These are phyloP conservation scores for Isoetes taiwanensis DNA, from an alignment of 75 land plant species.

Conservation along the genomic window DNA sequence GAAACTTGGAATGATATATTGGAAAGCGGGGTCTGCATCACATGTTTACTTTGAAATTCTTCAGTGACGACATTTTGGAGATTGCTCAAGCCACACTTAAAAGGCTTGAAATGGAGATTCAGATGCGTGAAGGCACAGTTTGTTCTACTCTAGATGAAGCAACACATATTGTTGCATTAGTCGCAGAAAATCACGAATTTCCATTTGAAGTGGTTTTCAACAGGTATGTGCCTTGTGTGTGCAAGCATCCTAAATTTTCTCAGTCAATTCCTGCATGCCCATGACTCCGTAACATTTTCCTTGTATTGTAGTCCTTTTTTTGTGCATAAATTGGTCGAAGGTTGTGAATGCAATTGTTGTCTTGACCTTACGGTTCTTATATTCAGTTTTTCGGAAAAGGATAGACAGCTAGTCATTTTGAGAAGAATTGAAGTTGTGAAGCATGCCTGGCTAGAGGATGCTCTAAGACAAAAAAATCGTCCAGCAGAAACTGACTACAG, in stretches of 20 bases:
- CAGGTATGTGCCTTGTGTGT: slow-evolving; percentile 22
- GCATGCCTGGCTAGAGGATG: slow-evolving; percentile 72
- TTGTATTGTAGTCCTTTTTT: neutral
- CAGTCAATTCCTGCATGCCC: neutral
- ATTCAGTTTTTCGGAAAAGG: slow-evolving; percentile 35
- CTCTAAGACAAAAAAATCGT: slow-evolving; percentile 13
- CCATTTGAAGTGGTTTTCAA: slow-evolving; percentile 26
- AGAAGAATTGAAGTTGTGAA: slow-evolving; percentile 39
- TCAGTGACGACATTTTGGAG: slow-evolving; percentile 27
- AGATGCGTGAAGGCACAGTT: slow-evolving; percentile 55
- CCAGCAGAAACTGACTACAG: slow-evolving; percentile 10
- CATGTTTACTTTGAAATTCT: neutral
- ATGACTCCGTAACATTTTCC: neutral
- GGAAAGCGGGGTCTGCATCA: neutral
- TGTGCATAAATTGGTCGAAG: too few species aligned
- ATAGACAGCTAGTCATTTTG: slow-evolving; percentile 23
- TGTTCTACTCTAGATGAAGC: slow-evolving; percentile 32
- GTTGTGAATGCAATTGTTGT: too few species aligned
- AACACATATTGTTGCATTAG: slow-evolving; percentile 56
- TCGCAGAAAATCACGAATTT: slow-evolving; percentile 14
- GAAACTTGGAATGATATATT: neutral
- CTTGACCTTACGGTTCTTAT: too few species aligned
- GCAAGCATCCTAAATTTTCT: neutral
- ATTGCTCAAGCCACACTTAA: slow-evolving; percentile 34
- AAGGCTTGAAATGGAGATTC: slow-evolving; percentile 59